Base-by-base conservation (phyloP, 1,284 basidiomycete species). In the Malassezia slooffiae region DNA sequence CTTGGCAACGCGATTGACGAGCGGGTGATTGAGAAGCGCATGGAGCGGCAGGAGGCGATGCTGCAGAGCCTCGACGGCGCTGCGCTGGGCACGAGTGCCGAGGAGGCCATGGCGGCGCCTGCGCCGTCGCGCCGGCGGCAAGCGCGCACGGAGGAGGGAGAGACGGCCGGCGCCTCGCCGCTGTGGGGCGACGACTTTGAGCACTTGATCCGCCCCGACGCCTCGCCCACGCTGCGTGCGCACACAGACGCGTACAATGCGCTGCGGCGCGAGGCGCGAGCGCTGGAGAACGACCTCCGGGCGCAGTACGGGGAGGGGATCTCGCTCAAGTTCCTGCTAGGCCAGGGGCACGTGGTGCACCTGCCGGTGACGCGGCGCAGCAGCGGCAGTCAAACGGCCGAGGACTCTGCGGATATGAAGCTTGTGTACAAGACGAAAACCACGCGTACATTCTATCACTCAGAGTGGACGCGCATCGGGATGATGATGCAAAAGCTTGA, bases 301-400 rank as follows among this genome's bases (percentile, higher is more conserved):
- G 31, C 43, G 1, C 44, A 50, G 24, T 52, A 44, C 9, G 29
- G 41, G 6, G 55, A 61, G 15, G 30, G 33, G 13, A 47, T 65
- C 4, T 43, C 55, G 11, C 48, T 68, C 7, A 52, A 53, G n/a
- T 54, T 43, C 30, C 43, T 67, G 3, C 51, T 60, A 13, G 61
- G 59, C 0, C 65, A 68, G 41, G 63, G 63, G 5, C 64, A 56
- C 34, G 62, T 68, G 1, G 58, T 68, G 1, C 65, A 68, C 41
- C 49, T 63, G 1, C 49, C 54, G 10, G 50, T 46, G 5, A 54
- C 24, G 7, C 24, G n/a, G n/a, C n/a, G n/a, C n/a, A n/a, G n/a
- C n/a, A n/a, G n/a, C n/a, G n/a, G n/a, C n/a, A n/a, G n/a, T n/a
- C n/a, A n/a, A n/a, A 36, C 37, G 9, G 32, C 40, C 2, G 23